Base-by-base conservation (phyloP, 305 asterid species). In the Lippia alba region DNA sequence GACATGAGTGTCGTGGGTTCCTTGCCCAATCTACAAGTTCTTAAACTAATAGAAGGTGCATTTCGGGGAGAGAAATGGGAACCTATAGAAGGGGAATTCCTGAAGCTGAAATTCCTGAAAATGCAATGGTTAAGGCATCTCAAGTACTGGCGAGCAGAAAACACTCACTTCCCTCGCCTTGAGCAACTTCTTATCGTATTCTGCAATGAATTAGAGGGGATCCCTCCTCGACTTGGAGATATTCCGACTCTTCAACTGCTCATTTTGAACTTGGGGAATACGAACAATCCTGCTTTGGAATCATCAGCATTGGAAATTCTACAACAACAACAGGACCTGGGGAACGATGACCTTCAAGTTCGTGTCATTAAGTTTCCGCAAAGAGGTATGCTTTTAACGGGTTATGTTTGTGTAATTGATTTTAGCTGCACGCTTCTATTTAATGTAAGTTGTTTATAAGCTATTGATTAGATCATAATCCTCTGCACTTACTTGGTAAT, bases 91-190 rank as follows among this genome's bases (percentile, higher is more conserved):
- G 60, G 60, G 15, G 36, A 55, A 11, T 55, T 55, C 60, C 1
- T n/a, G n/a, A 2, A 3, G 34, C 34, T 55, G 5, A 19, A 55
- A 20, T 55, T 55, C 36, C 36, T 55, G 5, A 7, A 18, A 19
- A 8, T 61, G 33, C 33, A 39, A 3, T 17, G 0, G 12, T 40
- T 61, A 40, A 8, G 10, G 4, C 8, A 40, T 18, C 66, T 61
- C 66, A 61, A 40, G 66, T 18, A 61, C 14, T 61, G 66, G 66
- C 66, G 34, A 16, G 36, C 16, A 15, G 53, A 39, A 9, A 0
- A 0, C 17, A 5, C 8, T 7, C 51, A 39, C 34, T 61, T 61
- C 46, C 66, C 54, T 3, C 2, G 54, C 4, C 66, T 61, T 61
- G 54, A 61, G 12, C 51, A 41, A 4, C 66, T 61, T 40, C 6